Percentiles rank a stretch among this genome's conserved stretches.
These are phyloP conservation scores for Pisolithus marmoratus DNA, from an alignment of 768 basidiomycete species.

Conservation along the genomic window DNA sequence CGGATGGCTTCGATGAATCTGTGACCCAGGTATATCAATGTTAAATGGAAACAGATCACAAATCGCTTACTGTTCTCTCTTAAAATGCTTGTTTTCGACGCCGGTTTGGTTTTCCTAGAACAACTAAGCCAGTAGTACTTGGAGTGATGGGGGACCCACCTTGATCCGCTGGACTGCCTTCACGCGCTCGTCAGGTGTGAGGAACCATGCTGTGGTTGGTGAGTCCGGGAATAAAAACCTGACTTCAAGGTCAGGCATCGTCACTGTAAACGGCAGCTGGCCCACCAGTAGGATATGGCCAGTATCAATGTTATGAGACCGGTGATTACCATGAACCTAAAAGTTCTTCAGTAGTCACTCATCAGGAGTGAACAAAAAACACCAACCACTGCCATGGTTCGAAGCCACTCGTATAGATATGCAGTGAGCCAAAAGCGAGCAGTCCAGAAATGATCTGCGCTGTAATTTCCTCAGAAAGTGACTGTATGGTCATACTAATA, in stretches of 20 bases:
- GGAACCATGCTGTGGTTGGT: conserved; percentile 70
- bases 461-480: conserved; percentile 17
- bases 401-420: conserved; percentile 50
- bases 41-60: no score
- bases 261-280: not conserved
- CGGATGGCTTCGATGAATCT: conserved; percentile 64
- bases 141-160: conserved; percentile 26
- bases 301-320: conserved; percentile 52
- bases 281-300: conserved; percentile 51
- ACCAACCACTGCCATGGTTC: conserved; percentile 69
- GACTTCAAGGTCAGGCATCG: not conserved
- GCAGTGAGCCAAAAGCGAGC: conserved; percentile 59
- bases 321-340: conserved; percentile 66
- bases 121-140: not conserved
- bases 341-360: conserved; percentile 1
- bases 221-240: conserved; percentile 73
- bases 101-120: conserved; percentile 69
- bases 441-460: conserved; percentile 71
- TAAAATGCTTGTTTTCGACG: conserved; percentile 77
- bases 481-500: not conserved
- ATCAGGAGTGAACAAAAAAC: not conserved
- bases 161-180: conserved; percentile 63
- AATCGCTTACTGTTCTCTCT: conserved; percentile 63
- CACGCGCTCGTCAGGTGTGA: conserved; percentile 57
- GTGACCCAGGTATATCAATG: not conserved